Percentiles rank a stretch among this genome's conserved stretches.
Conservation (phyloP, 352 stramenopile genomes). For the Phytophthora hybrid region DNA sequence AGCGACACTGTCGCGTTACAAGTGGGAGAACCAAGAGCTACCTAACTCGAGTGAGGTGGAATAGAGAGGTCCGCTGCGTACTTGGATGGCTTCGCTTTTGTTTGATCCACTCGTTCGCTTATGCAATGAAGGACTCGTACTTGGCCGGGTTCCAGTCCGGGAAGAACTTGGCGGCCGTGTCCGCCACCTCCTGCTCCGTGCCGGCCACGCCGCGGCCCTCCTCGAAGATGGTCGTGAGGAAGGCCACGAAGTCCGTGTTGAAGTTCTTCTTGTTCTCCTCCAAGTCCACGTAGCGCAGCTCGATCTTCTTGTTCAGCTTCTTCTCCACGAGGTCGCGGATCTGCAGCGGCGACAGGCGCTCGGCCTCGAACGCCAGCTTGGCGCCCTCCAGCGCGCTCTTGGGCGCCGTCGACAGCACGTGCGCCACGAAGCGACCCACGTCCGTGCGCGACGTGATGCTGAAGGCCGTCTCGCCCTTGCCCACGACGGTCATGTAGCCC, state of each 20-base stretch:
- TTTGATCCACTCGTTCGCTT: not conserved
- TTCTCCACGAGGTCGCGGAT: slow-evolving; percentile 28
- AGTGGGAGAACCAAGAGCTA: too few relatives aligned
- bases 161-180: slow-evolving; percentile 31
- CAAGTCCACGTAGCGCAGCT: slow-evolving; percentile 27
- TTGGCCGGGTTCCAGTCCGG: slow-evolving; percentile 28
- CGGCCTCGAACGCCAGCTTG: slow-evolving; percentile 26
- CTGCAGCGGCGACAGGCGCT: slow-evolving; percentile 33
- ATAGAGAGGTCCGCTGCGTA: too few relatives aligned
- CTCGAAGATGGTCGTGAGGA: slow-evolving; percentile 32
- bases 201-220: slow-evolving; percentile 31
- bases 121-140: slow-evolving; percentile 29
- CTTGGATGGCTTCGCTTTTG: too few relatives aligned
- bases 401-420: too few relatives aligned
- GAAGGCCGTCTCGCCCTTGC: too few relatives aligned
- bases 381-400: slow-evolving; percentile 15
- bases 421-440: too few relatives aligned
- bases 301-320: slow-evolving; percentile 40
- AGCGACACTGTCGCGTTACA: too few relatives aligned
- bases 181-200: slow-evolving; percentile 25
- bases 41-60: too few relatives aligned
- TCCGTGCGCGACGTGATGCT: too few relatives aligned
- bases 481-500: too few relatives aligned
- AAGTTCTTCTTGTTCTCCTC: slow-evolving; percentile 39
- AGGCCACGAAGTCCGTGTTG: slow-evolving; percentile 33